Base-by-base conservation (phyloP, 495 filamentous ascomycete species). In the Penicillium coffeae region DNA sequence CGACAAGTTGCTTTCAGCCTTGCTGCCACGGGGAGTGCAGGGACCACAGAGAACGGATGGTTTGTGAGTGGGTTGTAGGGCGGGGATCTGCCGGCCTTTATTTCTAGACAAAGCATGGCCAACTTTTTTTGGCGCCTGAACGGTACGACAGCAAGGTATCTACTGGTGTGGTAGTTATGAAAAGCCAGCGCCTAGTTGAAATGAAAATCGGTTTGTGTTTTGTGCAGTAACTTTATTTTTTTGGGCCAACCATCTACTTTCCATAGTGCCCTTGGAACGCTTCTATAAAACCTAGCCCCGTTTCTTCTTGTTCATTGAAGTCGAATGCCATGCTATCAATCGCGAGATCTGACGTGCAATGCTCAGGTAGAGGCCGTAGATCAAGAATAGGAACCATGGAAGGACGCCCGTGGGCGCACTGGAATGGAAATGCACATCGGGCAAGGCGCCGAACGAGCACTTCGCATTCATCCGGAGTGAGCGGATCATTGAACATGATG, bases 401-500 rank as follows among this genome's bases (percentile, higher is more conserved):
- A 16, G 86, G 85, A 52, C 88, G 81, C 22, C 88, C 90, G 74
- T 90, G 90, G 14, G 88, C 93, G 64, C 93, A 98, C 58, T 92
- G 87, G 55, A 96, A 97, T 5, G 94, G 93, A 58, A 97, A 93
- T 1, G 73, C 81, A 51, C 88, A 94, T 2, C 57, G 57, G 8
- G 82, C 76, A 25, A 98, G 70, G 34, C 73, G 75, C 10, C 52
- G 34, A 8, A 96, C 68, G 14, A 98, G 63, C 12, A 59, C 63
- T 38, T 72, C 56, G 60, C 90, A 96, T 58, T 96, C 81, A 7
- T 77, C 74, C 1, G 71, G 45, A 1, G 71, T 76, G 37, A 97
- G 61, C 8, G 64, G 65, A 57, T 98, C 93, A 55, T 96, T 96
- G 70, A 98, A 98, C 93, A 98, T 98, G 65, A 97, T 87, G 6